phyloP scores from a whole-genome alignment of 2,329 filamentous ascomycete genomes.

The Sclerotinia subarctica region DNA sequence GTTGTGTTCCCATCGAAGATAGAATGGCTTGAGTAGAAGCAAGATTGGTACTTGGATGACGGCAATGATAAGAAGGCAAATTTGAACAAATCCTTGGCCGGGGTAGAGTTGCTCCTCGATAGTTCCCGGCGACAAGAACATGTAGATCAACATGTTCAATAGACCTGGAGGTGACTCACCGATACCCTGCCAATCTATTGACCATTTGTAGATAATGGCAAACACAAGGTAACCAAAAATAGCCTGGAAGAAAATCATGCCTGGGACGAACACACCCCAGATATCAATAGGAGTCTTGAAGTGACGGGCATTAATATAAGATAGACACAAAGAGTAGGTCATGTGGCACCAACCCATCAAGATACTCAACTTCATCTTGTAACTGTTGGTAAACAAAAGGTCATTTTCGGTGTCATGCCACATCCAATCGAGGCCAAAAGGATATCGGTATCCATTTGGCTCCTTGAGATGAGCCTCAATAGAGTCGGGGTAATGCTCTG shows the following conservation, averaged over 20 bases:
- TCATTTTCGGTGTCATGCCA: conserved; percentile 98
- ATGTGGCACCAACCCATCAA: conserved; percentile 96
- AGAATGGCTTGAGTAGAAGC: conserved; percentile 93
- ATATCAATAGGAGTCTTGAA: conserved; percentile 96
- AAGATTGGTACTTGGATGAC: conserved; percentile 84
- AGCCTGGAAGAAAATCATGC: conserved; percentile 99
- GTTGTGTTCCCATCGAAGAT: conserved; percentile 92
- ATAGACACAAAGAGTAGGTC: conserved; percentile 94
- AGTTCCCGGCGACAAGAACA: conserved; percentile 88
- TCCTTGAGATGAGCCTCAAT: conserved; percentile 65
- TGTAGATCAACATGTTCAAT: conserved; percentile 99
- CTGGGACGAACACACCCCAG: conserved; percentile 94
- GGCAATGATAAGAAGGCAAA: conserved; percentile 75
- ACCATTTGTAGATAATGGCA: conserved; percentile 97
- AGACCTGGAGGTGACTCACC: conserved; percentile 74
- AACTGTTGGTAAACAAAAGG: conserved; percentile 93
- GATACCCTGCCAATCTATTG: conserved; percentile 71
- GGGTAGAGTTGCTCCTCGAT: conserved; percentile 71
- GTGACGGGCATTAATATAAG: conserved; percentile 88
- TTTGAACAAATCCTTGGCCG: conserved; percentile 74
- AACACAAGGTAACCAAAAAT: conserved; percentile 97
- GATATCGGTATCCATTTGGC: conserved; percentile 69
- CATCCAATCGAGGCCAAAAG: conserved; percentile 91
- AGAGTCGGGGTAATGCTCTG: conserved; percentile 61
- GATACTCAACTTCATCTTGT: conserved; percentile 99